Base-by-base conservation (phyloP, 345 rosid genomes). In the Euphorbia tirucalli region DNA sequence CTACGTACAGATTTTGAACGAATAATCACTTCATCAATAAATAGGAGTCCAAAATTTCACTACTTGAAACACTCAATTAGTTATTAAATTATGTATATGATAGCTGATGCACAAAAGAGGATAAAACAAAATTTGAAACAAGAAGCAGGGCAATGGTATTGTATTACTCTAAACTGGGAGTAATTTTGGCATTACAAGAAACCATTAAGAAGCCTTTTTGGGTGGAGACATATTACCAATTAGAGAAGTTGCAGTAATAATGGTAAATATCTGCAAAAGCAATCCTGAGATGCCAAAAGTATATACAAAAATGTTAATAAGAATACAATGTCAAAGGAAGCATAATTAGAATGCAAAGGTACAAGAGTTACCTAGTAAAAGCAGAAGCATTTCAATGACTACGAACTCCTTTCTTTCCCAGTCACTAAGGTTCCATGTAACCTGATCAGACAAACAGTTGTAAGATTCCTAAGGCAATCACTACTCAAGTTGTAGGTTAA, bases 181-280 rank as follows among this genome's bases (percentile, higher is more conserved):
- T 39, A 14, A 25, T 28, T 46, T 16, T 69, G 57, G 30, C 13
- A 63, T 62, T 69, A 60, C 59, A 56, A 15, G 52, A 54, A 46
- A 3, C 28, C 11, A 30, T 57, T 79, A 85, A 62, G 85, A 84
- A 82, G 84, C 73, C 83, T 78, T 89, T 65, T 88, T 87, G 49
- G 92, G 93, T 3, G 92, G 97, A 75, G 97, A 88, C 96, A 92
- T 89, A 68, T 89, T 88, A 68, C 71, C 74, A 49, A 85, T 71
- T 41, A 89, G 87, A 4, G 87, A 85, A 50, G 65, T 71, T n/a
- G 77, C 66, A 15, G 84, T 84, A 44, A 73, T 55, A 49, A 83
- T 69, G 14, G 78, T 71, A 22, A 80, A 43, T 30, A 89, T 69
- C 68, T 89, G 90, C 73, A 86, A 74, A 48, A 83, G 44, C 24